Base-by-base conservation (phyloP, 352 stramenopile species). In the Phytophthora foliorum region DNA sequence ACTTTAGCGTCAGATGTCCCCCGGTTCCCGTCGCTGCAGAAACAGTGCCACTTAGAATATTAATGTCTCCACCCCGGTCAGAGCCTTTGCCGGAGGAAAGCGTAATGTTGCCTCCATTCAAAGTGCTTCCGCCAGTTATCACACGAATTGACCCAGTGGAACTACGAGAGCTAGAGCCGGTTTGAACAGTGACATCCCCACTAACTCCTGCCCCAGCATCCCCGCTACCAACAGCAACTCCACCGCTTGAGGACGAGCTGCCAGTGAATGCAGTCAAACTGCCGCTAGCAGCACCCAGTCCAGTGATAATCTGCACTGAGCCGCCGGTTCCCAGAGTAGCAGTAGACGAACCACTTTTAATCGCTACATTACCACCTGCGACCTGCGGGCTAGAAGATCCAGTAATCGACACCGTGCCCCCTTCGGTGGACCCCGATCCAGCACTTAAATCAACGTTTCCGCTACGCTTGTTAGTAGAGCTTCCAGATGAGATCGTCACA, bases 401-500 rank as follows among this genome's bases (percentile, higher is more conserved):
- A 42, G 48, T 53, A 45, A 81, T 76, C 2, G 48, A 63, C 29
- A 75, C 39, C 21, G 53, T 68, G 19, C 72, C 72, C 51, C 61
- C 72, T 41, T 36, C 54, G 27, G 59, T 54, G 2, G 41, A 58
- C 19, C 63, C 52, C 5, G 32, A 50, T 14, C 74, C 74, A 71
- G 70, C 69, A 51, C 52, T 68, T 29, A 81, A 19, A 34, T 65
- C 39, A 13, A 81, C 44, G 49, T 64, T 46, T 8, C 74, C 74
- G 44, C 74, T 78, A 13, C 67, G 45, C 10, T 63, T 62, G 17
- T 13, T 48, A 24, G 27, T 59, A 9, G 74, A 77, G 19, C 50
- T 58, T 42, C 74, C 74, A 50, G 74, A 76, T 16, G 65, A 73
- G 17, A 81, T 75, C 39, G 39, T 65, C 19, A 81, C 57, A 34